These are phyloP conservation scores for Candida odintsovae DNA, from an alignment of 805 yeast species.

Conservation along the genomic window DNA sequence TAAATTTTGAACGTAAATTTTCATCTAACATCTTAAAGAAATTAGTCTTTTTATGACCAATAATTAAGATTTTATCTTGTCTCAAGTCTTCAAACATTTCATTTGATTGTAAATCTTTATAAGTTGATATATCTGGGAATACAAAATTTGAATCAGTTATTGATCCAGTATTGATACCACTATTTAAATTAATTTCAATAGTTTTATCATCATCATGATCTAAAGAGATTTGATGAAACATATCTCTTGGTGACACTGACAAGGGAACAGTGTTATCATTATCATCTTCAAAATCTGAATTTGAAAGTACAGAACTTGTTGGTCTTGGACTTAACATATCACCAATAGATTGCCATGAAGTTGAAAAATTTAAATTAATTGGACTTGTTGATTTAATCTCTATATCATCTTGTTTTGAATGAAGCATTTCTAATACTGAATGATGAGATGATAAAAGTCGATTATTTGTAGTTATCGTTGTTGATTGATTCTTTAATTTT, in stretches of 20 bases:
- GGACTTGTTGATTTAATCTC: neutral
- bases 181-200: constrained; percentile 20
- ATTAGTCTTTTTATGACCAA: constrained; percentile 19
- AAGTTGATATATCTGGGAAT: constrained; percentile 14
- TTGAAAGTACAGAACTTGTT: constrained; percentile 24
- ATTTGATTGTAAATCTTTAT: neutral
- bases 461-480: neutral
- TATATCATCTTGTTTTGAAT: constrained; percentile 2
- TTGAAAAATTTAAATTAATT: constrained; percentile 17
- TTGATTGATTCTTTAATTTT: constrained; percentile 4
- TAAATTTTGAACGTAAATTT: constrained; percentile 12
- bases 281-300: constrained; percentile 25
- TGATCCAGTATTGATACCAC: constrained; percentile 3
- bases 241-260: neutral
- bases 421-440: constrained; percentile 21
- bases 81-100: neutral
- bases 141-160: constrained; percentile 11
- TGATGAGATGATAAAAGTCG: constrained; percentile 21
- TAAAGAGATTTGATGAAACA: neutral
- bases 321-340: constrained; percentile 18
- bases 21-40: constrained; percentile 16
- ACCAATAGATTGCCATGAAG: constrained; percentile 21
- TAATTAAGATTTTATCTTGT: constrained; percentile 17
- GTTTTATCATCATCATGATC: constrained; percentile 17
- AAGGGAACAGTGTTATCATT: neutral